Conservation (phyloP, 73 alveolate species). For the Paramecium sexaurelia region DNA sequence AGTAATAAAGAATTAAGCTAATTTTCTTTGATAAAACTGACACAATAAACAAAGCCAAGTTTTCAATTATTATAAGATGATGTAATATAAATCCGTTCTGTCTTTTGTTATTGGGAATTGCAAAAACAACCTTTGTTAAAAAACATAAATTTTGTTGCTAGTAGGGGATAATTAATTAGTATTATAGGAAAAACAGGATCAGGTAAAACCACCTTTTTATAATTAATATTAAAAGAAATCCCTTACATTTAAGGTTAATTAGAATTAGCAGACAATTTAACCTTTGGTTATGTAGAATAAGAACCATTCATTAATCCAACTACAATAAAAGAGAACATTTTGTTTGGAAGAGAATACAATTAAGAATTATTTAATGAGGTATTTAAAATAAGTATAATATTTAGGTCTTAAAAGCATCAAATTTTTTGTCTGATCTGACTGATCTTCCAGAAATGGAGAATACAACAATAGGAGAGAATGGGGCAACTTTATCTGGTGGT, state of each 20-base stretch:
- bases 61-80: background rate
- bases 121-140: conserved; percentile 50
- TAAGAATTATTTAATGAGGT: conserved; percentile 52
- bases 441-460: conserved; percentile 59
- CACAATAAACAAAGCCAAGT: background rate
- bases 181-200: conserved; percentile 70
- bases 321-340: conserved; percentile 73
- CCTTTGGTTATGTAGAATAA: conserved; percentile 70
- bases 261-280: conserved; percentile 29
- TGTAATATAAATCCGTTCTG: background rate
- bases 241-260: conserved; percentile 31
- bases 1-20: background rate
- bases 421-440: conserved; percentile 64
- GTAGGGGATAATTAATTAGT: conserved; percentile 60
- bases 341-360: conserved; percentile 70
- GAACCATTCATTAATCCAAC: conserved; percentile 70
- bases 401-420: conserved; percentile 59
- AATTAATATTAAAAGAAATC: conserved; percentile 56
- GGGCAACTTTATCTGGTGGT: conserved; percentile 89
- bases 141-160: conserved; percentile 56
- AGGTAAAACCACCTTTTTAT: conserved; percentile 70
- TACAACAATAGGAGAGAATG: conserved; percentile 86
- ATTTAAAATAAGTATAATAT: background rate
- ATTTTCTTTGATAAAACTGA: background rate
- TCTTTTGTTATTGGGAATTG: background rate